These are phyloP conservation scores for Neurospora intermedia DNA, from an alignment of 495 filamentous ascomycete species.

Conservation along the genomic window DNA sequence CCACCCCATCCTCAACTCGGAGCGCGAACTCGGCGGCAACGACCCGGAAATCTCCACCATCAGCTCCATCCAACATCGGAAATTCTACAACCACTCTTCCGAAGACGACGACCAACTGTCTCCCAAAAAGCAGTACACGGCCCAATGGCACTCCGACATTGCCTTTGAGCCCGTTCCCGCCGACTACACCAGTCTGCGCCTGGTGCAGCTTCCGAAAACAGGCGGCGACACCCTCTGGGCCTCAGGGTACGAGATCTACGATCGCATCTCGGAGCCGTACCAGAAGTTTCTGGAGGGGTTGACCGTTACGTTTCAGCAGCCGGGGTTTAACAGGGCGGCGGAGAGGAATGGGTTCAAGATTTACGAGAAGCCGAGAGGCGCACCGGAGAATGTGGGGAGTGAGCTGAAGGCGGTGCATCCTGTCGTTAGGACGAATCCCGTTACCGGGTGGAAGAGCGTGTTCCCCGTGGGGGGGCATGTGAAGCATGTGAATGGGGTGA, in stretches of 20 bases:
- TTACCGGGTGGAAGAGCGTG: slow-evolving; percentile 67
- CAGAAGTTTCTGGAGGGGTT: slow-evolving; percentile 57
- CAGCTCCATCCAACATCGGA: slow-evolving; percentile 45
- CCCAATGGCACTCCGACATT: slow-evolving; percentile 55
- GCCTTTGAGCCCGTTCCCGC: slow-evolving; percentile 53
- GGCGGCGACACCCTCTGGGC: slow-evolving; percentile 57
- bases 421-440: slow-evolving; percentile 65
- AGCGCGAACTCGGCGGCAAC: slow-evolving; percentile 45
- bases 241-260: slow-evolving; percentile 64
- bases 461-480: slow-evolving; percentile 55
- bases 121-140: slow-evolving; percentile 27
- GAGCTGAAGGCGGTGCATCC: slow-evolving; percentile 54
- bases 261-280: slow-evolving; percentile 53
- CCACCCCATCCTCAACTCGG: slow-evolving; percentile 55
- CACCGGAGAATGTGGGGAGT: slow-evolving; percentile 52
- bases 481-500: slow-evolving; percentile 53
- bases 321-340: slow-evolving; percentile 45
- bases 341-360: slow-evolving; percentile 43
- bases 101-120: slow-evolving; percentile 8
- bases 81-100: slow-evolving; percentile 31
- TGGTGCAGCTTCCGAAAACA: slow-evolving; percentile 50
- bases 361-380: slow-evolving; percentile 47
- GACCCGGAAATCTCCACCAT: slow-evolving; percentile 67
- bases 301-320: slow-evolving; percentile 53
- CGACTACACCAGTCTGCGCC: slow-evolving; percentile 51